These are phyloP conservation scores for Emmonsiellopsis sp. DNA, from an alignment of 2,329 filamentous ascomycete species.

Conservation along the genomic window DNA sequence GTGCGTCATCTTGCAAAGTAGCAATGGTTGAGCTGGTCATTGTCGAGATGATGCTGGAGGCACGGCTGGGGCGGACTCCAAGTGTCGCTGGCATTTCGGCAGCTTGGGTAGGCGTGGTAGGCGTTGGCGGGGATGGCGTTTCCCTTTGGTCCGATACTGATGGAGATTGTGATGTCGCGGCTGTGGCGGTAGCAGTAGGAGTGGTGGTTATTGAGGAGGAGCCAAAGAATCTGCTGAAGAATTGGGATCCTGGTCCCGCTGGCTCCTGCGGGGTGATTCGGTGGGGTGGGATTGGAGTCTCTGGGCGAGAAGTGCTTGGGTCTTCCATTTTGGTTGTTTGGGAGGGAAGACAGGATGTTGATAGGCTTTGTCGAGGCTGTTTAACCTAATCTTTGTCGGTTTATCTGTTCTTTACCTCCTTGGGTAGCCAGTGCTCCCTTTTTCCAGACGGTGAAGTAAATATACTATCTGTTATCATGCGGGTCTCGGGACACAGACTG, in stretches of 20 bases:
- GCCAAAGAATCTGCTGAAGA: background rate
- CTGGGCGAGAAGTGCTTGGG: background rate
- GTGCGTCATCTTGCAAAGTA: constrained; percentile 16
- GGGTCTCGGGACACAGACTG: too few species aligned
- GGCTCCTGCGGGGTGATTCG: background rate
- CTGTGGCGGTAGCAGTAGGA: background rate
- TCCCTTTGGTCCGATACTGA: background rate
- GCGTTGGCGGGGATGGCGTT: background rate
- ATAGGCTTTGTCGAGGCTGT: background rate
- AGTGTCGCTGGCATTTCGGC: constrained; percentile 1
- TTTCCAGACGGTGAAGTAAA: too few species aligned
- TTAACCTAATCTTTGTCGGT: too few species aligned
- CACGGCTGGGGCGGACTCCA: constrained; percentile 16
- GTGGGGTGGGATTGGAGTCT: background rate
- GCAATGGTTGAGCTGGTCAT: constrained; percentile 19
- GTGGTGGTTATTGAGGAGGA: background rate
- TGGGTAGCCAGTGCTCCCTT: too few species aligned
- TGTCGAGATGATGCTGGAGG: constrained; percentile 23
- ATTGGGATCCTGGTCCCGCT: background rate
- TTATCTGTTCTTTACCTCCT: too few species aligned
- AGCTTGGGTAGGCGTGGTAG: background rate
- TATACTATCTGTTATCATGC: too few species aligned
- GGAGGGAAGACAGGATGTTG: background rate
- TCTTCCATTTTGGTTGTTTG: background rate
- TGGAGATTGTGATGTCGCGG: background rate